Percentiles rank a stretch among this genome's conserved stretches.
Evolutionary conservation across 1,284 basidiomycete genomes (phyloP).

Genomic region (Rhizoctonia solani): DNA sequence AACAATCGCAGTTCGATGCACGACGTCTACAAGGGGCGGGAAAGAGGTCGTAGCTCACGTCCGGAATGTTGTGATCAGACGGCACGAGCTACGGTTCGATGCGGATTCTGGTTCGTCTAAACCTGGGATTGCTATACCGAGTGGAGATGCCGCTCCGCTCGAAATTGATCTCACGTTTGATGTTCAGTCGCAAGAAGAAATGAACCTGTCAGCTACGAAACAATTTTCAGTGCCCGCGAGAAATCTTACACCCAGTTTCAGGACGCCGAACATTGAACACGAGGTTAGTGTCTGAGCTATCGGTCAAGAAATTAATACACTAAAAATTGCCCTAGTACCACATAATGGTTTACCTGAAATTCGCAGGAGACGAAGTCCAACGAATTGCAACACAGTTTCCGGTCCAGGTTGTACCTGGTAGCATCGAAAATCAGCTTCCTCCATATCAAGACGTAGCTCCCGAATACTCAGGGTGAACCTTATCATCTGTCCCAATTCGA

Average conservation of each 20-base stretch:
- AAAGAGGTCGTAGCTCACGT: not conserved
- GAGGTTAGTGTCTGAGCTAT: not conserved
- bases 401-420: conserved; percentile 11
- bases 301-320: not conserved
- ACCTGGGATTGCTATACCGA: not conserved
- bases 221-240: not conserved
- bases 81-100: not conserved
- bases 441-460: not conserved
- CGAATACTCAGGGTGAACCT: not conserved
- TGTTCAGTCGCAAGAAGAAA: not conserved
- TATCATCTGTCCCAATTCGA: too few species aligned
- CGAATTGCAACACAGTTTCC: conserved; percentile 8
- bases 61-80: not conserved
- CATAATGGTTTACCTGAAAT: not conserved
- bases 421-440: conserved; percentile 14
- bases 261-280: conserved; percentile 1
- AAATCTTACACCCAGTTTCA: not conserved
- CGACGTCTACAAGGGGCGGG: not conserved
- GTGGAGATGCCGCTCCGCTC: not conserved
- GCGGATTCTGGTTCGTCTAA: not conserved
- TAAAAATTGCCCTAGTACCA: not conserved
- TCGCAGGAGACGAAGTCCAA: conserved; percentile 6
- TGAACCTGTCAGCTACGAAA: not conserved
- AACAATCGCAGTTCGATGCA: not conserved
- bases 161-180: conserved; percentile 5